A percentile compares a stretch with the other conserved stretches of the same genome.
Evolutionary conservation across 495 filamentous ascomycete species (phyloP).

Genomic region (Penicillium taxi): DNA sequence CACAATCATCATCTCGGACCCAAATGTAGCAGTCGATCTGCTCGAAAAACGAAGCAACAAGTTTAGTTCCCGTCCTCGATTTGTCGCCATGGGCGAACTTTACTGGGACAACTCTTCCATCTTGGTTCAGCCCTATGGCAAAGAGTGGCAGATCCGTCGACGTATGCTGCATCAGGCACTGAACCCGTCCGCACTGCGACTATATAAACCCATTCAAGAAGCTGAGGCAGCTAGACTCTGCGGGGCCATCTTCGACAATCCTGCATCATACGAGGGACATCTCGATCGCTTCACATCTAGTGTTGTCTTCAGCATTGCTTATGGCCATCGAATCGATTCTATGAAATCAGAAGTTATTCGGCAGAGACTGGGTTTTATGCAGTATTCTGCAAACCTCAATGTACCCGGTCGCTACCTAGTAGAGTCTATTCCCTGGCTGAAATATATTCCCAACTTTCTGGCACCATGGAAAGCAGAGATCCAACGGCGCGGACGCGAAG

Average conservation of each 20-base stretch:
- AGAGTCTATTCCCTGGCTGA: constrained; percentile 20
- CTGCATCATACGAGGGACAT: constrained; percentile 10
- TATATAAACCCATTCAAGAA: constrained; percentile 41
- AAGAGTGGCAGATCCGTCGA: constrained; percentile 35
- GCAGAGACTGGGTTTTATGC: constrained; percentile 15
- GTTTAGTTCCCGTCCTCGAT: constrained; percentile 47
- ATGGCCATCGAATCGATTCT: constrained; percentile 24
- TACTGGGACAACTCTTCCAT: constrained; percentile 40
- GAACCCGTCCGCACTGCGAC: constrained; percentile 36
- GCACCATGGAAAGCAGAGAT: constrained; percentile 24
- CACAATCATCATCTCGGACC: constrained; percentile 56
- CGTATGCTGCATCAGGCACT: constrained; percentile 35
- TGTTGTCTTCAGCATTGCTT: constrained; percentile 22
- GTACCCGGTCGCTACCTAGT: constrained; percentile 19
- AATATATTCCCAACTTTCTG: constrained; percentile 17
- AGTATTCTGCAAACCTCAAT: constrained; percentile 14
- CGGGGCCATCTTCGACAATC: constrained; percentile 20
- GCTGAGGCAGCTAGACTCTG: constrained; percentile 32
- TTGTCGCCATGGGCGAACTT: constrained; percentile 47
- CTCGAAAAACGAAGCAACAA: constrained; percentile 47
- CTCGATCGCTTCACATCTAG: constrained; percentile 20
- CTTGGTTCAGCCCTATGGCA: constrained; percentile 43
- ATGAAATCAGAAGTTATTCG: constrained; percentile 12
- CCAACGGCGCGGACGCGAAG: constrained; percentile 10
- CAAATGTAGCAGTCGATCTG: constrained; percentile 50